phyloP scores from a whole-genome alignment of 257 asterid species.

The Fraxinus excelsior region DNA sequence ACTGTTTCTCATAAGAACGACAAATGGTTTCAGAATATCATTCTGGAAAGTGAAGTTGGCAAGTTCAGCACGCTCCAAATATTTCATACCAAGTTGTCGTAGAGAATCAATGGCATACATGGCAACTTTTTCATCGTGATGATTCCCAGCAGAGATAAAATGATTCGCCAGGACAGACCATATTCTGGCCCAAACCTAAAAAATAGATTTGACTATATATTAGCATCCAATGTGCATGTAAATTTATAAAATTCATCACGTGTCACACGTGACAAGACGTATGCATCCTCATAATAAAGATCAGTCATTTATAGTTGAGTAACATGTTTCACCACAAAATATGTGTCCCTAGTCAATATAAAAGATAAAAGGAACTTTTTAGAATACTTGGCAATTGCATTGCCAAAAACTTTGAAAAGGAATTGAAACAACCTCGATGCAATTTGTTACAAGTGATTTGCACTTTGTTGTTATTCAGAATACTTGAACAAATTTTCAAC shows the following conservation, averaged over 20 bases:
- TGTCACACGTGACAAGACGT: constrained; percentile 11
- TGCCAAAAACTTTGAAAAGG: background rate
- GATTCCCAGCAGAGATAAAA: constrained; percentile 98
- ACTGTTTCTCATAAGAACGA: constrained; percentile 90
- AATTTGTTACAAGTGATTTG: background rate
- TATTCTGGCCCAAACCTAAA: constrained; percentile 99
- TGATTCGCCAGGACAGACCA: constrained; percentile 97
- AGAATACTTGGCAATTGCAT: background rate
- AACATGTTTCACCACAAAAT: background rate
- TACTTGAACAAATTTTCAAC: background rate
- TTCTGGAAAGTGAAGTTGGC: constrained; percentile 99
- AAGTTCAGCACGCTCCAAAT: constrained; percentile 98
- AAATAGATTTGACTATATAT: constrained; percentile 23
- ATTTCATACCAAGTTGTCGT: constrained; percentile 95
- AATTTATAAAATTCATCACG: constrained; percentile 15
- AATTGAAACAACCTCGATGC: background rate
- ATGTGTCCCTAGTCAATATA: background rate
- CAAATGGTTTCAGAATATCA: constrained; percentile 94
- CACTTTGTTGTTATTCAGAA: background rate
- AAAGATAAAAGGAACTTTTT: background rate
- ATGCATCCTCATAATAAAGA: constrained; percentile 18
- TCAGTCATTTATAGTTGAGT: background rate
- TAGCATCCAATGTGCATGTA: constrained; percentile 14
- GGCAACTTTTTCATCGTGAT: constrained; percentile 98
- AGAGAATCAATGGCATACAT: constrained; percentile 99